phyloP scores from a whole-genome alignment of 768 basidiomycete species.

The Naematelia aurantialba region DNA sequence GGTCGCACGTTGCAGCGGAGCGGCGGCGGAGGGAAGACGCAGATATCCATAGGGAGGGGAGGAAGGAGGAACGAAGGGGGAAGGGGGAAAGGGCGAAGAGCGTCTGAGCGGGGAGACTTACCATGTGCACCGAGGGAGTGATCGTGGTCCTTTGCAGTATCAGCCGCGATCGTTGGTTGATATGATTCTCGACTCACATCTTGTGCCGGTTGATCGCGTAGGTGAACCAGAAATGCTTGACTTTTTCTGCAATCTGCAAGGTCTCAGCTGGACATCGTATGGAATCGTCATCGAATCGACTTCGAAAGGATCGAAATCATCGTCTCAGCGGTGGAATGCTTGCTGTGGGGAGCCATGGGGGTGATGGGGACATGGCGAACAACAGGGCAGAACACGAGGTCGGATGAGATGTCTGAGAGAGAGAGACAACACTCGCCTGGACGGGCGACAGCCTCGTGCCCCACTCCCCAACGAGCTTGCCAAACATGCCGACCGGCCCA shows the following conservation, averaged over 20 bases:
- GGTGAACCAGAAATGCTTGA: constrained; percentile 95
- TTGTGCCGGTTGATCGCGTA: constrained; percentile 96
- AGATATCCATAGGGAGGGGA: too few species aligned
- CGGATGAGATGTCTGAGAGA: background rate
- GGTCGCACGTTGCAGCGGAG: too few species aligned
- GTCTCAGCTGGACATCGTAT: background rate
- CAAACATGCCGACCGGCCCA: constrained; percentile 96
- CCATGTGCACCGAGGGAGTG: constrained; percentile 44
- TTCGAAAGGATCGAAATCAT: too few species aligned
- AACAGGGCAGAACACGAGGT: background rate
- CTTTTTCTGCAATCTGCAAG: constrained; percentile 85
- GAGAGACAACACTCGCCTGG: constrained; percentile 58
- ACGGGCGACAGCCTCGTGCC: constrained; percentile 74
- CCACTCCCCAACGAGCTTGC: constrained; percentile 92
- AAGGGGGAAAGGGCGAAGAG: too few species aligned
- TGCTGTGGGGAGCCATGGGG: too few species aligned
- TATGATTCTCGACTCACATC: constrained; percentile 77
- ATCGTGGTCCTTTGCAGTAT: constrained; percentile 39
- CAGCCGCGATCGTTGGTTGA: too few species aligned
- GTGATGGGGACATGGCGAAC: too few species aligned
- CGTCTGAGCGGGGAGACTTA: too few species aligned
- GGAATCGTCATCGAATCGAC: background rate
- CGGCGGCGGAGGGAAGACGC: too few species aligned
- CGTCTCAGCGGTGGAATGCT: too few species aligned
- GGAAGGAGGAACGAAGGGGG: too few species aligned